A percentile compares a stretch with the other conserved stretches of the same genome.
phyloP scores from a whole-genome alignment of 2,329 filamentous ascomycete species.

The Ophiostoma populinum region DNA sequence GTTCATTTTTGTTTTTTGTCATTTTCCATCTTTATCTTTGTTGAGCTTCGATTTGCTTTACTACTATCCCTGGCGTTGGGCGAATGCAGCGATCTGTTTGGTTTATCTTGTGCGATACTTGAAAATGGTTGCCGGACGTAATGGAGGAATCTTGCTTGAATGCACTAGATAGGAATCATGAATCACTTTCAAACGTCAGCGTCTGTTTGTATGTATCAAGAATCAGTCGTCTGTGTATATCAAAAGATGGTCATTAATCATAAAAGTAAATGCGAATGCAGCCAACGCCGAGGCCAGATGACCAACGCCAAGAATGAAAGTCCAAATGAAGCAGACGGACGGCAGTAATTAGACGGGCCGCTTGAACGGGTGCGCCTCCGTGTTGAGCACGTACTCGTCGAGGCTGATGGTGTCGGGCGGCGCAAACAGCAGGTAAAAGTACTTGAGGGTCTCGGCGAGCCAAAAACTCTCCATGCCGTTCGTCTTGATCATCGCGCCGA shows the following conservation, averaged over 20 bases:
- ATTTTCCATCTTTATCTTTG: background rate
- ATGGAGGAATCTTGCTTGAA: too few relatives aligned
- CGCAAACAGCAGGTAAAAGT: constrained; percentile 71
- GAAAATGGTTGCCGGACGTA: too few relatives aligned
- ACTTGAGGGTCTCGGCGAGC: constrained; percentile 82
- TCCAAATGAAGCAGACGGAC: background rate
- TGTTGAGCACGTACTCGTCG: constrained; percentile 52
- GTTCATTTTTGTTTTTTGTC: background rate
- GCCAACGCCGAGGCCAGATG: too few relatives aligned
- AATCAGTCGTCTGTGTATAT: too few relatives aligned
- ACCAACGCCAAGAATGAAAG: background rate
- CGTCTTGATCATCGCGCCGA: constrained; percentile 16
- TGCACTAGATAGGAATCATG: constrained; percentile 1
- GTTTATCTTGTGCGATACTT: background rate
- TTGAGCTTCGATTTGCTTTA: constrained; percentile 1
- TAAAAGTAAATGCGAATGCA: too few relatives aligned
- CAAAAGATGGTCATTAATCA: too few relatives aligned
- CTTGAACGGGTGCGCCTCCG: constrained; percentile 42
- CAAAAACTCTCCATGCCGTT: constrained; percentile 81
- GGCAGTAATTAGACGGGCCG: constrained; percentile 18
- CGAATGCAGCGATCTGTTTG: background rate
- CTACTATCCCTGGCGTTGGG: background rate
- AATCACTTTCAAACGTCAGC: too few relatives aligned
- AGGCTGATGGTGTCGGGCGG: constrained; percentile 46
- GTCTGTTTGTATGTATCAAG: too few relatives aligned